Base-by-base conservation (phyloP, 2,329 filamentous ascomycete species). In the Hansfordia pulvinata region DNA sequence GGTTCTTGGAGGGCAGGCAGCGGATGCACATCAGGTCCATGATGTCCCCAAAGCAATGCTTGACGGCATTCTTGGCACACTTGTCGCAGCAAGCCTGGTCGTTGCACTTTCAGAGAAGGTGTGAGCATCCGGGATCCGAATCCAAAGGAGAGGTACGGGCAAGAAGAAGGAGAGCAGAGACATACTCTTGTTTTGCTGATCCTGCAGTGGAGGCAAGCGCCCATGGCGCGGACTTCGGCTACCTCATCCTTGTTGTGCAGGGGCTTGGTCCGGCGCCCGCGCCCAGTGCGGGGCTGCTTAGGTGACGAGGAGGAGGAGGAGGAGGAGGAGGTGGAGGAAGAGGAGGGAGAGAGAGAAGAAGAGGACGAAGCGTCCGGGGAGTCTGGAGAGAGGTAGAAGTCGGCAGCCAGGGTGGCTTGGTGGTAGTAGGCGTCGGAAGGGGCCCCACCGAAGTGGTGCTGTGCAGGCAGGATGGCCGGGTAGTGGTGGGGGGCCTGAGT, bases 191-290 rank as follows among this genome's bases (percentile, higher is more conserved):
- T 54, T 48, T 62, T 65, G 36, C 52, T 53, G 33, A 58, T 50
- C 36, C 54, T 59, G 42, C 62, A 66, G 30, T 53, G 54, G 28
- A 58, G 49, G 37, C 62, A 67, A 18, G 62, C 59, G 31, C 56
- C 56, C 37, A 49, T 50, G 40, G 60, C 58, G 35, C 62, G 59
- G 28, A 66, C 59, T 29, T 54, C 52, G 27, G 58, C 60, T 22
- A 62, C 64, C 43, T 62, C 53, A 32, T 56, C 49, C 22, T 39
- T 39, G 26, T 48, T 44, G n/a, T 40, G 30, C 24, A 49, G 29
- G 17, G 45, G 45, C 19, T 37, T 35, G 12, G 33, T 37, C 26
- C 46, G 43, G 29, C 37, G 42, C 23, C 46, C 46, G 31, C 41
- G 43, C 30, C 34, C 40, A 18, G 34, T 31, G 4, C 30, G 22